A percentile compares a stretch with the other conserved stretches of the same genome.
phyloP scores from a whole-genome alignment of 257 asterid genomes.

The Solanum pennellii region DNA sequence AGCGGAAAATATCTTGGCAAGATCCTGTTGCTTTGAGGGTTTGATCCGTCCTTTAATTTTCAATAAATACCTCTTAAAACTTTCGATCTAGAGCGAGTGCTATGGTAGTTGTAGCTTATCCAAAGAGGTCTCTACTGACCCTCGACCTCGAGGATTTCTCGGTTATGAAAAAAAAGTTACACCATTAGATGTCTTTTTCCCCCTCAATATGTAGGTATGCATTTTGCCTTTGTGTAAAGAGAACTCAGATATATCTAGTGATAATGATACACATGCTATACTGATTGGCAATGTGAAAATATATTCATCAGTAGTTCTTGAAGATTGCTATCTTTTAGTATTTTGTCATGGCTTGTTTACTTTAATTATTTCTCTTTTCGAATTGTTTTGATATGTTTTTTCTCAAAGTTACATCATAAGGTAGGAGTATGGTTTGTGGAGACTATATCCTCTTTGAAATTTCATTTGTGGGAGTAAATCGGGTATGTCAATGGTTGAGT shows the following conservation, averaged over 20 bases:
- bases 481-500: neutral
- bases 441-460: neutral
- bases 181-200: neutral
- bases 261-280: neutral
- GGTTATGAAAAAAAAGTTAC: neutral
- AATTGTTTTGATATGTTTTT: neutral
- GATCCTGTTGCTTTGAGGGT: slow-evolving; percentile 85
- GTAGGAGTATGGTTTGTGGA: neutral
- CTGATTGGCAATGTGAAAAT: neutral
- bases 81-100: neutral
- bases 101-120: neutral
- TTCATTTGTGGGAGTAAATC: neutral
- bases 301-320: neutral
- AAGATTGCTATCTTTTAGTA: neutral
- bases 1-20: slow-evolving; percentile 88
- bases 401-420: neutral
- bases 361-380: neutral
- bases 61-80: neutral
- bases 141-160: neutral
- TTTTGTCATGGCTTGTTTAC: neutral
- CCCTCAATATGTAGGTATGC: neutral
- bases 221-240: neutral
- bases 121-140: neutral
- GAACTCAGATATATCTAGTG: neutral
- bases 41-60: slow-evolving; percentile 15